Evolutionary conservation across 2,329 filamentous ascomycete species (phyloP).

Genomic region (Diaporthe sp.): DNA sequence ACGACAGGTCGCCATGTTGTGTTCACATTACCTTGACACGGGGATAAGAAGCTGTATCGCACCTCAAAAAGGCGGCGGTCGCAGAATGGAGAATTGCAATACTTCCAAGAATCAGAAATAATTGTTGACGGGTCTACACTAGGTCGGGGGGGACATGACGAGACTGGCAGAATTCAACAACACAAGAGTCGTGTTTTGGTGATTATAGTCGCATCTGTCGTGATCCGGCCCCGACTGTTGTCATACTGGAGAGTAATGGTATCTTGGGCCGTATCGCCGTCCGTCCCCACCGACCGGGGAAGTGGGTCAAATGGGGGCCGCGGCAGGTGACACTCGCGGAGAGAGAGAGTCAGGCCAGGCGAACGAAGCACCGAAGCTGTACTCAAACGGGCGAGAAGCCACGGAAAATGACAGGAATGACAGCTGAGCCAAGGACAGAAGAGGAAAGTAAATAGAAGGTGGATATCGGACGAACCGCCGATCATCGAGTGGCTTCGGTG

Average conservation of each 20-base stretch:
- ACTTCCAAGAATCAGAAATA: background rate
- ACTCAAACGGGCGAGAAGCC: background rate
- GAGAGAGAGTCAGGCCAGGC: background rate
- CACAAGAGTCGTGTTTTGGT: background rate
- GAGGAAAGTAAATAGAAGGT: conserved; percentile 8
- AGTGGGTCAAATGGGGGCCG: background rate
- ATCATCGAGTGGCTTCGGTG: background rate
- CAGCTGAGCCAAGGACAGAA: conserved; percentile 14
- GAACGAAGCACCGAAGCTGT: background rate
- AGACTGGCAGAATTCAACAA: background rate
- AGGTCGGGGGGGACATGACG: no score
- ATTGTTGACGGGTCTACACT: background rate
- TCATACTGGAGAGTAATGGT: conserved; percentile 16
- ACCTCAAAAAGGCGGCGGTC: no score
- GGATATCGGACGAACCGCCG: background rate
- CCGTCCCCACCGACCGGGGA: background rate
- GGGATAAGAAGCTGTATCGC: background rate
- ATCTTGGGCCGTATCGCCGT: background rate
- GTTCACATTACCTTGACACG: no score
- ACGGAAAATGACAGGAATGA: background rate
- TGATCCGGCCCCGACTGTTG: conserved; percentile 3
- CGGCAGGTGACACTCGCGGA: background rate
- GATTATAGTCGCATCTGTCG: conserved; percentile 17
- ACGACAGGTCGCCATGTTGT: background rate
- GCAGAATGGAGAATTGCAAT: no score